Conservation (phyloP, 2,329 filamentous ascomycete genomes). For the Colletotrichum sansevieriae region DNA sequence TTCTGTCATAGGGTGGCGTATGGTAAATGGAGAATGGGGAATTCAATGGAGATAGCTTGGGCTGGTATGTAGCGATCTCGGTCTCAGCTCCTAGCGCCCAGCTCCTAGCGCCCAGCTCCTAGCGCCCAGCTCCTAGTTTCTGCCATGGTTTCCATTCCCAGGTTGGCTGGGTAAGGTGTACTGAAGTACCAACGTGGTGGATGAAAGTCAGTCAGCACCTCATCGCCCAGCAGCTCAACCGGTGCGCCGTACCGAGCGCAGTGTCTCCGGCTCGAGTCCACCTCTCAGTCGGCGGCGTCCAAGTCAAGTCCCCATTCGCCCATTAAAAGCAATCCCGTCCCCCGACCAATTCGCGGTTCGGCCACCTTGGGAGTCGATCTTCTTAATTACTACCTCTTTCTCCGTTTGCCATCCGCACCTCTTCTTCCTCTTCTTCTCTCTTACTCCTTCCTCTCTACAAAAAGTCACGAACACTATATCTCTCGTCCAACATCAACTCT, state of each 20-base stretch:
- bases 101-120: slow-evolving; percentile 3
- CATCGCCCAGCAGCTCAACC: slow-evolving; percentile 6
- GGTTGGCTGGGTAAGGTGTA: slow-evolving; percentile 11
- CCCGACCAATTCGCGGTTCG: slow-evolving; percentile 37
- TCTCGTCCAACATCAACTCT: slow-evolving; percentile 13
- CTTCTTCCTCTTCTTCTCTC: slow-evolving; percentile 19
- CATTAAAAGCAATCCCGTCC: slow-evolving; percentile 40
- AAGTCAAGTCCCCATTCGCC: slow-evolving; percentile 39
- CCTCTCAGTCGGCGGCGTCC: slow-evolving; percentile 18
- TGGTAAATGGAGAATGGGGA: background rate
- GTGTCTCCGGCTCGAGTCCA: slow-evolving; percentile 38
- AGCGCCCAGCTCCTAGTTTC: background rate
- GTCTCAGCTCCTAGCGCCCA: slow-evolving; percentile 3
- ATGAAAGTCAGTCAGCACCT: slow-evolving; percentile 2
- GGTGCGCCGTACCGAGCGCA: slow-evolving; percentile 30
- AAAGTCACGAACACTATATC: background rate
- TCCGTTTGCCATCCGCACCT: slow-evolving; percentile 24
- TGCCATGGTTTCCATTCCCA: background rate
- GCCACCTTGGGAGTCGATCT: slow-evolving; percentile 30
- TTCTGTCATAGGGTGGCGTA: background rate
- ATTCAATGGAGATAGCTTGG: slow-evolving; percentile 5
- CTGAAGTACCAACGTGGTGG: slow-evolving; percentile 4
- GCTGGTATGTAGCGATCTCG: slow-evolving; percentile 14
- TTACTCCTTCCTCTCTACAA: background rate
- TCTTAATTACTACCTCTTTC: slow-evolving; percentile 37